A percentile compares a stretch with the other conserved stretches of the same genome.
phyloP scores from a whole-genome alignment of 1,139 yeast genomes.

The Sugiyamaella castrensis region DNA sequence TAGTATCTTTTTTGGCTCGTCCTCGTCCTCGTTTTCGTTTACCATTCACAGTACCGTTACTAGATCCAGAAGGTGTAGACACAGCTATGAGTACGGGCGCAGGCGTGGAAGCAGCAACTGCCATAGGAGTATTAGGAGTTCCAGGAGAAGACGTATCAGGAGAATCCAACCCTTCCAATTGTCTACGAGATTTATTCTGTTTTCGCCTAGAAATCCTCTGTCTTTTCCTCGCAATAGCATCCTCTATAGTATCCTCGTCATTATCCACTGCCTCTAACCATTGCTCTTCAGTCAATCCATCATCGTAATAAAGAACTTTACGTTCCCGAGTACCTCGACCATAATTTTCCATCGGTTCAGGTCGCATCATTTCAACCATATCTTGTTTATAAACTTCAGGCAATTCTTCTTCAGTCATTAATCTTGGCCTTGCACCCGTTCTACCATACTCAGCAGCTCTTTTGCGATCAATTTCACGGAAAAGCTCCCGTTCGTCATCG shows the following conservation, averaged over 20 bases:
- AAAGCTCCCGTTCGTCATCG: conserved; percentile 67
- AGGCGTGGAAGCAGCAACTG: conserved; percentile 9
- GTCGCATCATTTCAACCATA: conserved; percentile 51
- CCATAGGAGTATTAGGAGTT: conserved; percentile 9
- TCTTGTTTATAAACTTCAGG: conserved; percentile 81
- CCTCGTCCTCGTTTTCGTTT: conserved; percentile 26
- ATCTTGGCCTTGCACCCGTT: conserved; percentile 45
- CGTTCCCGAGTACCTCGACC: conserved; percentile 78
- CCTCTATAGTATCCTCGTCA: conserved; percentile 68
- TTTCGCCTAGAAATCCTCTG: conserved; percentile 32
- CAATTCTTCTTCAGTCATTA: conserved; percentile 66
- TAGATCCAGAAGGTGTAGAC: conserved; percentile 5
- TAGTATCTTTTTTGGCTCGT: background rate
- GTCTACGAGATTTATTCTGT: conserved; percentile 1
- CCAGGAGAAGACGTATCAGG: conserved; percentile 12
- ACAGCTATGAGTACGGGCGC: conserved; percentile 19
- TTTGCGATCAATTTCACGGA: conserved; percentile 67
- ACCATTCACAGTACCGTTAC: conserved; percentile 2
- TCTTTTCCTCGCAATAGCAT: conserved; percentile 64
- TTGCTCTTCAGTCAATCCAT: conserved; percentile 92
- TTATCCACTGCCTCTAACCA: conserved; percentile 74
- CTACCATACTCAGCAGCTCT: conserved; percentile 45
- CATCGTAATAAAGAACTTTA: conserved; percentile 79
- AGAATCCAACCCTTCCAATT: conserved; percentile 9
- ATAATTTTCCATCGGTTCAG: conserved; percentile 47